Percentiles rank a stretch among this genome's conserved stretches.
These are phyloP conservation scores for Crocinoboletus sp. DNA, from an alignment of 1,284 basidiomycete genomes.

Conservation along the genomic window DNA sequence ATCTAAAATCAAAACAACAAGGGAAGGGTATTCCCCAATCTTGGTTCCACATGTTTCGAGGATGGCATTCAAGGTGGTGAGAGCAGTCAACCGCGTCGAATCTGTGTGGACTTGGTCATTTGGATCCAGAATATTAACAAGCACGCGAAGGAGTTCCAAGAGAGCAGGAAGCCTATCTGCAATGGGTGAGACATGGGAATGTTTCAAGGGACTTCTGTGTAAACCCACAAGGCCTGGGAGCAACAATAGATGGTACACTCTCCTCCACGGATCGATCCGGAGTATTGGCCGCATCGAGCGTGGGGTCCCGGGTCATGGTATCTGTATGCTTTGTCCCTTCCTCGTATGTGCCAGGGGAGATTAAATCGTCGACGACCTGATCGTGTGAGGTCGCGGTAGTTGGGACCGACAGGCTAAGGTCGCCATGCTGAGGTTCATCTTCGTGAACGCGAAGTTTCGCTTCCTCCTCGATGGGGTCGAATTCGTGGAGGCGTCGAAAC, in stretches of 20 bases:
- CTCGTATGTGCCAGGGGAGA: constrained; percentile 8
- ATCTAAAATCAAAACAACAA: constrained; percentile 75
- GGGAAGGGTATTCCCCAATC: constrained; percentile 72
- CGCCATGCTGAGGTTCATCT: constrained; percentile 48
- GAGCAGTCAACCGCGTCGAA: constrained; percentile 87
- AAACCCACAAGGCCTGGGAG: constrained; percentile 25
- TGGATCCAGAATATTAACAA: constrained; percentile 94
- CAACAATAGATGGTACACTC: constrained; percentile 7
- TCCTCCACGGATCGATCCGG: constrained; percentile 7
- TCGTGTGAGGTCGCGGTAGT: constrained; percentile 2
- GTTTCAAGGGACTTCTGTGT: not conserved
- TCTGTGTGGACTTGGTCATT: constrained; percentile 95
- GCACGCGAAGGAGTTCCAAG: constrained; percentile 88
- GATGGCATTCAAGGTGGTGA: constrained; percentile 86
- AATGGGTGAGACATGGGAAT: constrained; percentile 6
- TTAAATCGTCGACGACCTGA: constrained; percentile 4
- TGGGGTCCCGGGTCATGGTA: not conserved
- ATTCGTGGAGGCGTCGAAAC: constrained; percentile 67
- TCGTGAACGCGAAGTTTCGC: constrained; percentile 48
- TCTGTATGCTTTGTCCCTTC: not conserved
- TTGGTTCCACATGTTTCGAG: constrained; percentile 81
- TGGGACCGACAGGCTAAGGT: constrained; percentile 58
- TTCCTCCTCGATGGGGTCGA: constrained; percentile 68
- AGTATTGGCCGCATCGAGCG: not conserved
- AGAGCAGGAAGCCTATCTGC: constrained; percentile 90